phyloP scores from a whole-genome alignment of 2,329 filamentous ascomycete species.

The Exophiala sp. region DNA sequence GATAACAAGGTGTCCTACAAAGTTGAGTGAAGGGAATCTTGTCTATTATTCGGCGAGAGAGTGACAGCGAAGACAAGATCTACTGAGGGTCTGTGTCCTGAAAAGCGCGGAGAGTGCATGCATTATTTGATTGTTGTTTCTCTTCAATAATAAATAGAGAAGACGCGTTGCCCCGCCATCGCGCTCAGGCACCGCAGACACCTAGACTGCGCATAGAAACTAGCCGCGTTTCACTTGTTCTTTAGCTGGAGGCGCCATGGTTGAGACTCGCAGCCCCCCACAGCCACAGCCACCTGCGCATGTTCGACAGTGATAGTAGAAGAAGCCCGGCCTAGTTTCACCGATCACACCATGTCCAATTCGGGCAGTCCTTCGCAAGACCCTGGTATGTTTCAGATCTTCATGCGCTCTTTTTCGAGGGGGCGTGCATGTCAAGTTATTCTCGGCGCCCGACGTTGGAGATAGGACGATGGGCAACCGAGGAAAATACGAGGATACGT shows the following conservation, averaged over 20 bases:
- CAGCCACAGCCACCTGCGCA: no score
- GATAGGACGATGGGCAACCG: neutral
- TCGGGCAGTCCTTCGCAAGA: neutral
- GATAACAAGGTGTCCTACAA: neutral
- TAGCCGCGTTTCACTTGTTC: conserved; percentile 15
- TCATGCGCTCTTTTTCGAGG: no score
- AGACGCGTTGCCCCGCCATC: conserved; percentile 19
- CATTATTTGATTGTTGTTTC: conserved; percentile 6
- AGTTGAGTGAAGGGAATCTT: neutral
- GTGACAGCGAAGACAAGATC: conserved; percentile 3
- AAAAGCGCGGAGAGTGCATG: neutral
- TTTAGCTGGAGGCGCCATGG: neutral
- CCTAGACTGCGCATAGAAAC: conserved; percentile 1
- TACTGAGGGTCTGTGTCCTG: neutral
- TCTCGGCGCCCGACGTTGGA: neutral
- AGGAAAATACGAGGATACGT: no score
- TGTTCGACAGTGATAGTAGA: neutral
- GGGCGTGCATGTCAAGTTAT: no score
- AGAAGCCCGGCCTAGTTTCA: neutral
- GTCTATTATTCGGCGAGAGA: conserved; percentile 5
- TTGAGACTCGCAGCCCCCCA: neutral
- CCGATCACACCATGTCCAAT: neutral
- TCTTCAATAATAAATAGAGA: conserved; percentile 5
- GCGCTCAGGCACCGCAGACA: conserved; percentile 12
- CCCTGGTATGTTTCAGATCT: neutral